Base-by-base conservation (phyloP, 768 basidiomycete species). In the Phallus indusiatus region DNA sequence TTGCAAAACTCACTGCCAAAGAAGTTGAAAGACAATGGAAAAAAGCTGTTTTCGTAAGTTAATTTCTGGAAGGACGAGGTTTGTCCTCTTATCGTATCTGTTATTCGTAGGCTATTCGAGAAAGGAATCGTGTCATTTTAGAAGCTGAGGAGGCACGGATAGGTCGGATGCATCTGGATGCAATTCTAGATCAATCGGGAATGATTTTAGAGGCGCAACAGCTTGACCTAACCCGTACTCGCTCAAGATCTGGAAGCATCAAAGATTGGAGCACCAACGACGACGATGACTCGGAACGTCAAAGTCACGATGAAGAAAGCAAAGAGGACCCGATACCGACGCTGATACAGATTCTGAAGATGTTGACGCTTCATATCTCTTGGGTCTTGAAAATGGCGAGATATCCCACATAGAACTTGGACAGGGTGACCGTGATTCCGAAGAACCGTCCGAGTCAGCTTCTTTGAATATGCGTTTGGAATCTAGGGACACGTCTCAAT, bases 111-210 rank as follows among this genome's bases (percentile, higher is more conserved):
- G 82, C 90, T 71, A 79, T 93, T 17, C 82, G 88, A 4, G 85
- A 89, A 60, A 80, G 85, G 64, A 78, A 83, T 61, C 75, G 86
- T 36, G 73, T 80, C 47, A 77, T 75, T 54, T 73, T 76, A 12
- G 88, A 89, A 67, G 85, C 77, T 17, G 93, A 96, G 70, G 88
- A 94, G 69, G 78, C 83, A 62, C 78, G 82, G 34, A 77, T 84
- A 5, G 91, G 94, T 0, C 86, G 86, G 61, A 83, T 86, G 62
- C 94, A 96, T 71, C 78, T 97, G 20, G 89, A 94, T 69, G 90
- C 87, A 4, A 90, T 97, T 62, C 75, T 97, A 50, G 83, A 92
- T 70, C 88, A 94, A 66, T 94, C 91, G 36, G 89, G 89, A 0
- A 84, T 87, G 52, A 83, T 95, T 59, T 73, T 96, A 61, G 86